A percentile compares a stretch with the other conserved stretches of the same genome.
Evolutionary conservation across 805 yeast genomes (phyloP).

Genomic region (Wickerhamia fluorescens): DNA sequence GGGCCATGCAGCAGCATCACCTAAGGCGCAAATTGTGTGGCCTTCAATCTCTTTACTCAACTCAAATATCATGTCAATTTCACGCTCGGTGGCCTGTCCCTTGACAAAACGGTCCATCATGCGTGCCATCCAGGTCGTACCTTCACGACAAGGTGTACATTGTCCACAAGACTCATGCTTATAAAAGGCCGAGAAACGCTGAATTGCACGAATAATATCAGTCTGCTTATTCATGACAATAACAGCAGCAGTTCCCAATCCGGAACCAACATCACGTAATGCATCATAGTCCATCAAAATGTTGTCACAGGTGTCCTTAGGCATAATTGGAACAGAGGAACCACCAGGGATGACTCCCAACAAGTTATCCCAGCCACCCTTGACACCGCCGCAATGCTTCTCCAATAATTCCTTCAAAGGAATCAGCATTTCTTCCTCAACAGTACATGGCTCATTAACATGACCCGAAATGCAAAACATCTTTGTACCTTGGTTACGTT

Average conservation of each 20-base stretch:
- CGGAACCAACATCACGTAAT: slow-evolving; percentile 76
- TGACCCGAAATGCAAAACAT: slow-evolving; percentile 84
- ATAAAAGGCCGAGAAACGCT: slow-evolving; percentile 76
- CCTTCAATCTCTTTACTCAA: slow-evolving; percentile 85
- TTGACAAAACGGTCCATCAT: slow-evolving; percentile 76
- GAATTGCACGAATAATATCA: slow-evolving; percentile 79
- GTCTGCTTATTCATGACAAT: slow-evolving; percentile 86
- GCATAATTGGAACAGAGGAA: slow-evolving; percentile 77
- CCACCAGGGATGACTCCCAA: slow-evolving; percentile 89
- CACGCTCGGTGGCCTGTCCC: slow-evolving; percentile 77
- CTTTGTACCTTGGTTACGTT: slow-evolving; percentile 78
- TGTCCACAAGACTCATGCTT: slow-evolving; percentile 93
- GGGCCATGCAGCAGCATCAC: slow-evolving; percentile 94
- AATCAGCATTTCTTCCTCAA: slow-evolving; percentile 91
- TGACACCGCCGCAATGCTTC: slow-evolving; percentile 85
- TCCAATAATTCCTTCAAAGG: slow-evolving; percentile 78
- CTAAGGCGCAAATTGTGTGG: slow-evolving; percentile 86
- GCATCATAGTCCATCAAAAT: slow-evolving; percentile 87
- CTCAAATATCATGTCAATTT: slow-evolving; percentile 80
- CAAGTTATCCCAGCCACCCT: slow-evolving; percentile 90
- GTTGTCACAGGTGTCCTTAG: slow-evolving; percentile 57
- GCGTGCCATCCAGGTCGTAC: slow-evolving; percentile 77
- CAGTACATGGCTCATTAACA: slow-evolving; percentile 88
- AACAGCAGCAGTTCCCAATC: slow-evolving; percentile 90
- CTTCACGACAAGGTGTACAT: slow-evolving; percentile 93